phyloP scores from a whole-genome alignment of 345 rosid genomes.

The Acer yangbiense region DNA sequence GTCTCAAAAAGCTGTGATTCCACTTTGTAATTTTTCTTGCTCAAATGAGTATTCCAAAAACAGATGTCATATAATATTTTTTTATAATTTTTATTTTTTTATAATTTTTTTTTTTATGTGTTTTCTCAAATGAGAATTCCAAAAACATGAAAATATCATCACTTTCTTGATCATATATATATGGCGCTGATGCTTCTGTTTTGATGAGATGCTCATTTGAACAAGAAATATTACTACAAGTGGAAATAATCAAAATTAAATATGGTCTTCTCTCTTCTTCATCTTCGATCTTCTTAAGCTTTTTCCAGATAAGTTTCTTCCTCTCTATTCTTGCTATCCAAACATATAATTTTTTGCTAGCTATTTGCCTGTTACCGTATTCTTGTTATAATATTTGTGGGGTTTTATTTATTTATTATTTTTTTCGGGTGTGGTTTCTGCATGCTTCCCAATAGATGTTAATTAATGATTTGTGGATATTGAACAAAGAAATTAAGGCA shows the following conservation, averaged over 20 bases:
- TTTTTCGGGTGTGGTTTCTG: neutral
- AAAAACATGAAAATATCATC: neutral
- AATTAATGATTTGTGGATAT: neutral
- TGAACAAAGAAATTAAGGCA: neutral
- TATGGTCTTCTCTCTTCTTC: neutral
- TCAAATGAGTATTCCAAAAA: conserved; percentile 58
- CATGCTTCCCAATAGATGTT: neutral
- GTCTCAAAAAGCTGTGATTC: neutral
- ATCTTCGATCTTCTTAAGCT: neutral
- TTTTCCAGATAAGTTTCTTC: conserved; percentile 4
- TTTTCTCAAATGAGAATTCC: no score
- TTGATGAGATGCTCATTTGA: conserved; percentile 46
- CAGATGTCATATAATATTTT: conserved; percentile 9
- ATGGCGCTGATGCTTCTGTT: conserved; percentile 20
- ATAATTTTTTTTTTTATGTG: no score
- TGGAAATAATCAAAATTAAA: conserved; percentile 11
- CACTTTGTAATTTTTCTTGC: conserved; percentile 52
- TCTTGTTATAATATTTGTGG: neutral
- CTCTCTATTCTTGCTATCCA: neutral
- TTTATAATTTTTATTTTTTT: no score
- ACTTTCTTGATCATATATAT: neutral
- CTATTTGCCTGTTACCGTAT: neutral
- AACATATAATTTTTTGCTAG: neutral
- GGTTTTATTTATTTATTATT: neutral
- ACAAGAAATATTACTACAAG: conserved; percentile 40